phyloP scores from a whole-genome alignment of 2,329 filamentous ascomycete species.

The Xylariales sp. region DNA sequence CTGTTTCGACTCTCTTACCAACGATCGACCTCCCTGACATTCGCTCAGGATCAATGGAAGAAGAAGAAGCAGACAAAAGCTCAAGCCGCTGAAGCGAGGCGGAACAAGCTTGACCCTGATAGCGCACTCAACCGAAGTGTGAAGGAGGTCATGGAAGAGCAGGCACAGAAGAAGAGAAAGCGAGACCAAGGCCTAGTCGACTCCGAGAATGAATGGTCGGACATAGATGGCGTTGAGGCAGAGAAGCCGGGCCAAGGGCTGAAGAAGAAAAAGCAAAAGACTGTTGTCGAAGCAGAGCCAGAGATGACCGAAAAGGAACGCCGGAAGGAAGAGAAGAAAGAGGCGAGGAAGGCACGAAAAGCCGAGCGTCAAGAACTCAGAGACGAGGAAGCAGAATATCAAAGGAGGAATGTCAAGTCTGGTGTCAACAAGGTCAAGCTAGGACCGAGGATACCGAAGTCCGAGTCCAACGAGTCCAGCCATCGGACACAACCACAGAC shows the following conservation, averaged over 20 bases:
- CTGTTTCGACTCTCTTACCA: not conserved
- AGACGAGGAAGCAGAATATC: slow-evolving; percentile 34
- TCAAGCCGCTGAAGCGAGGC: slow-evolving; percentile 74
- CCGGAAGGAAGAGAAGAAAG: slow-evolving; percentile 46
- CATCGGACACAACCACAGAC: too few species aligned
- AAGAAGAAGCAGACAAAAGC: slow-evolving; percentile 95
- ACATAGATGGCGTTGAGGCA: slow-evolving; percentile 48
- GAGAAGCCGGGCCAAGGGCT: slow-evolving; percentile 63
- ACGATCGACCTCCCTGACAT: too few species aligned
- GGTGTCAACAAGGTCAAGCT: slow-evolving; percentile 31
- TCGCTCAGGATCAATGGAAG: slow-evolving; percentile 85
- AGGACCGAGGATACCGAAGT: slow-evolving; percentile 24
- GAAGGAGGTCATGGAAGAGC: slow-evolving; percentile 88
- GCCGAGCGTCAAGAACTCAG: slow-evolving; percentile 34
- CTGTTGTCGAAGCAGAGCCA: slow-evolving; percentile 37
- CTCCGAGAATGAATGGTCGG: slow-evolving; percentile 39
- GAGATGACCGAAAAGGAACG: slow-evolving; percentile 36
- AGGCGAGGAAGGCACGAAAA: slow-evolving; percentile 38
- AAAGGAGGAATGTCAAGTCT: slow-evolving; percentile 31
- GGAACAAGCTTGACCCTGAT: slow-evolving; percentile 86
- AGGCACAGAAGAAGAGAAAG: slow-evolving; percentile 74
- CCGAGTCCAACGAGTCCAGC: slow-evolving; percentile 3
- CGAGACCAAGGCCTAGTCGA: slow-evolving; percentile 40
- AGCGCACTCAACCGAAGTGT: slow-evolving; percentile 75
- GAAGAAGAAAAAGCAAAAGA: slow-evolving; percentile 52